Evolutionary conservation across 768 basidiomycete species (phyloP).

Genomic region (Suillus subalutaceus): DNA sequence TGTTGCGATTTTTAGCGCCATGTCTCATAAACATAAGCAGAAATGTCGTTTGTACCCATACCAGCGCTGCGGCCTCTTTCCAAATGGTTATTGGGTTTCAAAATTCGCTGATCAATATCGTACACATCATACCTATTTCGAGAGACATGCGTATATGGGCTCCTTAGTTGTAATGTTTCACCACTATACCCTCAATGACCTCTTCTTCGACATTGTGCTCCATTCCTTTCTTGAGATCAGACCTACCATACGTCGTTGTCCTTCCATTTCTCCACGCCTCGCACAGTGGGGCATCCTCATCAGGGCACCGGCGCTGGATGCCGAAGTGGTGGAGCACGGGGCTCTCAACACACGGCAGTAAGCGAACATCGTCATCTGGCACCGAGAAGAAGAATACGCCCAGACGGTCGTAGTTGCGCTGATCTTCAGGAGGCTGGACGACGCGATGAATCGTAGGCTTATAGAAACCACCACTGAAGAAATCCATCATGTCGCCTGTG

Average conservation of each 20-base stretch:
- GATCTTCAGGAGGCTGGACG: conserved; percentile 50
- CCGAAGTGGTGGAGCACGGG: conserved; percentile 44
- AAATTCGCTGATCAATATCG: not conserved
- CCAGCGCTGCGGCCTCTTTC: not conserved
- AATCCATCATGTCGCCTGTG: conserved; percentile 50
- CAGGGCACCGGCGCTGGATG: conserved; percentile 35
- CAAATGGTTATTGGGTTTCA: not conserved
- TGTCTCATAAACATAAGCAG: not conserved
- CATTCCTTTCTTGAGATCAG: conserved; percentile 30
- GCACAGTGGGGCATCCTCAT: conserved; percentile 44
- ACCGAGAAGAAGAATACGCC: conserved; percentile 52
- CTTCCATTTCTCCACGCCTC: conserved; percentile 44
- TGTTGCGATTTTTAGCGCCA: not conserved
- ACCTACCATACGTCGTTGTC: conserved; percentile 44
- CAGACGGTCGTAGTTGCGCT: conserved; percentile 44
- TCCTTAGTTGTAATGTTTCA: too few species aligned
- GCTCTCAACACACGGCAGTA: conserved; percentile 44
- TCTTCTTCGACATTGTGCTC: conserved; percentile 50
- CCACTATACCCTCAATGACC: conserved; percentile 43
- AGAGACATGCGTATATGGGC: too few species aligned
- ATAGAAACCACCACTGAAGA: conserved; percentile 51
- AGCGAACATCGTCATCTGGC: conserved; percentile 45
- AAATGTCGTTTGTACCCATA: not conserved
- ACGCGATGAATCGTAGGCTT: conserved; percentile 55
- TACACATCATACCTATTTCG: not conserved